These are phyloP conservation scores for Zygosaccharomyces pseudobailii DNA, from an alignment of 1,139 yeast genomes.

Conservation along the genomic window DNA sequence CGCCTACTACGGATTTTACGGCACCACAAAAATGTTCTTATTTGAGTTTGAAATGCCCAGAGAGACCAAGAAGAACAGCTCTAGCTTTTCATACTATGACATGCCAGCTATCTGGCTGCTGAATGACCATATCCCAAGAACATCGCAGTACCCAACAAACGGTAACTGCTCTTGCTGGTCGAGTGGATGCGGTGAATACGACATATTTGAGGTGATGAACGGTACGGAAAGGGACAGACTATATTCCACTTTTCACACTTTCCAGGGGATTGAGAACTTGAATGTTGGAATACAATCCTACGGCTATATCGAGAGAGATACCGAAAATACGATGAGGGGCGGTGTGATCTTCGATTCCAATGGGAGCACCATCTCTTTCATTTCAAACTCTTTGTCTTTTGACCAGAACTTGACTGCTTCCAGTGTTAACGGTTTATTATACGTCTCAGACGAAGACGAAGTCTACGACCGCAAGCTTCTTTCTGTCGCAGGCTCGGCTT, in stretches of 20 bases:
- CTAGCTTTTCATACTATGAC: constrained; percentile 41
- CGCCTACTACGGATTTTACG: constrained; percentile 69
- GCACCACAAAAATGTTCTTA: constrained; percentile 60
- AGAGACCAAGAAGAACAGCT: constrained; percentile 37
- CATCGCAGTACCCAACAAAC: constrained; percentile 64
- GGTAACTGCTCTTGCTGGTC: constrained; percentile 70
- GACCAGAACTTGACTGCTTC: constrained; percentile 33
- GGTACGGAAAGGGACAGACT: constrained; percentile 50
- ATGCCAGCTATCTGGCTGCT: constrained; percentile 76
- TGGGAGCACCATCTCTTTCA: constrained; percentile 57
- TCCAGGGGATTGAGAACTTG: constrained; percentile 61
- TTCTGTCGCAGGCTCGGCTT: constrained; percentile 28
- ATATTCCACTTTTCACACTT: constrained; percentile 66
- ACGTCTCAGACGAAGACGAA: not conserved
- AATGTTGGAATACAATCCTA: constrained; percentile 53
- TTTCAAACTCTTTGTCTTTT: constrained; percentile 52
- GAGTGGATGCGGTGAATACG: constrained; percentile 78
- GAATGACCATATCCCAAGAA: constrained; percentile 75
- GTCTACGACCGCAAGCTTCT: constrained; percentile 14
- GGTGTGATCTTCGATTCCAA: constrained; percentile 64
- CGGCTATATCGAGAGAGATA: constrained; percentile 55
- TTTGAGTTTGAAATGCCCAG: constrained; percentile 68
- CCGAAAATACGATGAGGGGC: constrained; percentile 50
- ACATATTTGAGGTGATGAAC: constrained; percentile 64
- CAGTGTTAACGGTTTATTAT: constrained; percentile 4